Evolutionary conservation across 1,284 basidiomycete genomes (phyloP).

Genomic region (Malassezia pachydermatis): DNA sequence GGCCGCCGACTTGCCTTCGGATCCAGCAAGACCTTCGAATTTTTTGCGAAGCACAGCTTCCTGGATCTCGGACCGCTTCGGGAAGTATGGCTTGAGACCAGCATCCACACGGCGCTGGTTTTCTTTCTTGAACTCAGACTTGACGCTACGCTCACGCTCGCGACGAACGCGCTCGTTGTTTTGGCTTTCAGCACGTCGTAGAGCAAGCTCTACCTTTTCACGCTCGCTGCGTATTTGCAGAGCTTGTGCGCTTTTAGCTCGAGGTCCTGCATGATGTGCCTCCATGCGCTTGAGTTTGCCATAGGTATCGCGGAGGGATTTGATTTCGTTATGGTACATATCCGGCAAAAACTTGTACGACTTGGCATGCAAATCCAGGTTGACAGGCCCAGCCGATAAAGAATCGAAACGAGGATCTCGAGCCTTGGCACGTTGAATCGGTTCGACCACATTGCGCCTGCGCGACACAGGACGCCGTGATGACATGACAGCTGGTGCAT

Average conservation of each 20-base stretch:
- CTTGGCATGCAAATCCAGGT: constrained; percentile 59
- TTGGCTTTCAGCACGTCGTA: constrained; percentile 65
- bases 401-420: constrained; percentile 79
- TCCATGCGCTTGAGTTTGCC: constrained; percentile 62
- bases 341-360: constrained; percentile 71
- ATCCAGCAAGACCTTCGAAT: constrained; percentile 14
- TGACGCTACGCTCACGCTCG: constrained; percentile 51
- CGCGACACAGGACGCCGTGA: constrained; percentile 79
- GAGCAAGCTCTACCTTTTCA: constrained; percentile 62
- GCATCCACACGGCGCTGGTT: constrained; percentile 39
- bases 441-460: constrained; percentile 64
- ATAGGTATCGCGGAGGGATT: constrained; percentile 59
- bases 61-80: constrained; percentile 58
- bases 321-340: constrained; percentile 61
- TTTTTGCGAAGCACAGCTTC: constrained; percentile 12
- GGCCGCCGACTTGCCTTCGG: not conserved
- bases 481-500: constrained; percentile 78
- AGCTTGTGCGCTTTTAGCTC: constrained; percentile 54
- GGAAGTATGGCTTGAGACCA: constrained; percentile 56
- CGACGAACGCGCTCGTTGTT: constrained; percentile 60
- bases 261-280: constrained; percentile 59
- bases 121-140: constrained; percentile 51
- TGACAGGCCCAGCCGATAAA: constrained; percentile 61
- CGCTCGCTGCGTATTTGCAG: constrained; percentile 57
- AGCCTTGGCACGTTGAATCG: constrained; percentile 53